Conservation (phyloP, 805 yeast species). For the Kodamaea kaohsiungensis region DNA sequence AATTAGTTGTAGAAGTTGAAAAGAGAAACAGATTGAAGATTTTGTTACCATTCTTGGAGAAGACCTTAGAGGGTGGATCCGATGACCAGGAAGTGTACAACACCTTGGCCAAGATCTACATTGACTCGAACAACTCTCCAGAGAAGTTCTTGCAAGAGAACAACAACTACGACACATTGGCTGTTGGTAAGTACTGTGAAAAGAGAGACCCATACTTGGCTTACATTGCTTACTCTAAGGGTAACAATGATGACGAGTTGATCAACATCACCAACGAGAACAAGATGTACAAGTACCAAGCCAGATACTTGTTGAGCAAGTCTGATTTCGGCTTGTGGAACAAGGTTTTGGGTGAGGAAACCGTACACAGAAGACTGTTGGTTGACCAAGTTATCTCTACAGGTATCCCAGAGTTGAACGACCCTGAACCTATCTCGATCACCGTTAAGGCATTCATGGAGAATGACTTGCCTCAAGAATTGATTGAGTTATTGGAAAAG, state of each 20-base stretch:
- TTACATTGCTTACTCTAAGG: constrained; percentile 95
- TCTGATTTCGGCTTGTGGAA: constrained; percentile 87
- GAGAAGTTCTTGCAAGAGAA: constrained; percentile 95
- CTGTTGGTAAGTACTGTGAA: constrained; percentile 98
- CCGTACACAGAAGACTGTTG: constrained; percentile 85
- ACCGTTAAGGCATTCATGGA: constrained; percentile 97
- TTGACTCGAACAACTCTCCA: constrained; percentile 96
- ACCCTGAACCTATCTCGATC: constrained; percentile 90
- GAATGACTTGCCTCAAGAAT: constrained; percentile 87
- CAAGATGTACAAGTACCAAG: constrained; percentile 98
- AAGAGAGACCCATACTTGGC: constrained; percentile 98
- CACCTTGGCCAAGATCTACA: constrained; percentile 95
- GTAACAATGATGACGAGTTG: constrained; percentile 86
- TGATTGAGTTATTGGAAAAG: constrained; percentile 92
- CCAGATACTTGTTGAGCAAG: constrained; percentile 87
- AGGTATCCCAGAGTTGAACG: constrained; percentile 91
- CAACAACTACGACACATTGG: constrained; percentile 83
- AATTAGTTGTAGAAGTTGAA: constrained; percentile 91
- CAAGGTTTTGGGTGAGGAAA: constrained; percentile 71
- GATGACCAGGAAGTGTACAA: constrained; percentile 91
- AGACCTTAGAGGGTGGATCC: constrained; percentile 78
- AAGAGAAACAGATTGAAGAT: constrained; percentile 92
- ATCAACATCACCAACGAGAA: constrained; percentile 93
- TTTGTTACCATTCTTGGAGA: constrained; percentile 89
- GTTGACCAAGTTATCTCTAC: constrained; percentile 94